Base-by-base conservation (phyloP, 257 asterid species). In the Solanum chmielewskii region DNA sequence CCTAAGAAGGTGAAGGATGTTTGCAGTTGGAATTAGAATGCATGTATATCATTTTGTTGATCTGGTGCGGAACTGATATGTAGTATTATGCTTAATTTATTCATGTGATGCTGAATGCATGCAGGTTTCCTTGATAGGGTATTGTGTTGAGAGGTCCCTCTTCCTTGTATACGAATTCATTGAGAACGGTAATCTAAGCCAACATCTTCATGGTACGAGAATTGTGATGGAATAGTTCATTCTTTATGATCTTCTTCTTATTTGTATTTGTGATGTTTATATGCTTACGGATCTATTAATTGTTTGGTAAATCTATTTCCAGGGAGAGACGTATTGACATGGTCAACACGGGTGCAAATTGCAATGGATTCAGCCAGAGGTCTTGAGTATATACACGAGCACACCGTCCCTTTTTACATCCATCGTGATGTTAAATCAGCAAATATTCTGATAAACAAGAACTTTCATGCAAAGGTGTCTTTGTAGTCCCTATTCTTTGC, bases 351-450 rank as follows among this genome's bases (percentile, higher is more conserved):
- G 93, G 93, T 96, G 88, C 99, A 96, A 88, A 96, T 96, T 86
- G 98, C 99, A 31, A 93, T 93, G 76, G 99, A 96, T 87, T 96
- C 99, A 78, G 99, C 99, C 16, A 93, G 99, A 91, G 99, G 99
- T 83, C 98, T 96, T 47, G 99, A 96, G 87, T 96, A 96, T 88
- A 96, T 96, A 86, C 99, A 96, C 21, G 99, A 96, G 90, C 98
- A 96, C 91, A 95, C 99, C 44, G 96, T 96, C 71, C 98, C 98
- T 11, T 94, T 93, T 73, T 95, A 96, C 92, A 93, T 96, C 88
- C 99, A 96, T 87, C 99, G 99, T 86, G 99, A 96, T 89, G 93
- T 96, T 90, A 96, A 96, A 89, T 91, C 99, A 25, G 98, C 98
- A 86, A 96, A 96, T 90, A 96, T 96, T 89, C 90, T 96, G 90